Conservation (phyloP, 2,329 filamentous ascomycete genomes). For the Thielaviopsis punctulata region DNA sequence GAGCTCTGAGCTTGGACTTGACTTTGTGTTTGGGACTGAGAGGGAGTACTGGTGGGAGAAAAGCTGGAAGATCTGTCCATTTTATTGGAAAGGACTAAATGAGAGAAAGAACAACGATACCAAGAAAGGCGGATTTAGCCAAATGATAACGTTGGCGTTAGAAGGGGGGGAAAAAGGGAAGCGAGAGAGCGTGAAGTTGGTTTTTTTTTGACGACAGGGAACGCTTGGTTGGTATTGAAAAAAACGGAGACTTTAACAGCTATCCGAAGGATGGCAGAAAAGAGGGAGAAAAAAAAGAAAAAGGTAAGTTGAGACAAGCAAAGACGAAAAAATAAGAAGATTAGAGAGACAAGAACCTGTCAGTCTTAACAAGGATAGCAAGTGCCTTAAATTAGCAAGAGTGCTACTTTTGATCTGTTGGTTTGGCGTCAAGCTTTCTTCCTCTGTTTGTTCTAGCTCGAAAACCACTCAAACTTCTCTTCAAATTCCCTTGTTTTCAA, state of each 20-base stretch:
- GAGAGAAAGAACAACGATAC: neutral
- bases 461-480: neutral
- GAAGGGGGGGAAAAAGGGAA: neutral
- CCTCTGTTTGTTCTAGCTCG: neutral
- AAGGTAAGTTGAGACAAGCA: no score
- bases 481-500: neutral
- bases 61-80: conserved; percentile 4
- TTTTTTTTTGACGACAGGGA: neutral
- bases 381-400: neutral
- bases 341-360: neutral
- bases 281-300: neutral
- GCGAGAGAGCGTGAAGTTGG: neutral
- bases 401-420: neutral
- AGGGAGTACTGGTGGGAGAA: neutral
- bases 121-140: neutral
- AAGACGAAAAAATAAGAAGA: neutral
- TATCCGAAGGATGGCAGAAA: neutral
- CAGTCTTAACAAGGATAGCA: neutral
- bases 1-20: conserved; percentile 1
- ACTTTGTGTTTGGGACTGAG: neutral
- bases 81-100: neutral
- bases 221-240: neutral
- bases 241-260: neutral
- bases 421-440: neutral
- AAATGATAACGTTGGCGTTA: neutral